Evolutionary conservation across 192 early-diverging fungal species (phyloP).

Genomic region (Backusella westeae): DNA sequence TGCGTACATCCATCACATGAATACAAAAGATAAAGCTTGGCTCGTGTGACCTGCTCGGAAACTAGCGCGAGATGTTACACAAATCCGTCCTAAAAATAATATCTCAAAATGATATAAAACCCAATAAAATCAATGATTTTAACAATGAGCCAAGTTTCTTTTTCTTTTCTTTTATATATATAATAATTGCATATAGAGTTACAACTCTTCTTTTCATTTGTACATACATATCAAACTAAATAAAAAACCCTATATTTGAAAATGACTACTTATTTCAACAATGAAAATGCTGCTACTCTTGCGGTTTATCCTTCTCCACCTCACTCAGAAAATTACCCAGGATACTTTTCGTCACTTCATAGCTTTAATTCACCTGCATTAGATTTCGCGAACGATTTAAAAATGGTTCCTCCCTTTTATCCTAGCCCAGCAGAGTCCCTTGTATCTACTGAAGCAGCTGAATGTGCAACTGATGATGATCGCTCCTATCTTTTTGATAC

Average conservation of each 20-base stretch:
- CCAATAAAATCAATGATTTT: not conserved
- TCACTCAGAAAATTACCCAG: not conserved
- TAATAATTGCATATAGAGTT: not conserved
- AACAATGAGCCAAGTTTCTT: not conserved
- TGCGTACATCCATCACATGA: slow-evolving; percentile 14
- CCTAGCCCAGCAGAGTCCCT: slow-evolving; percentile 15
- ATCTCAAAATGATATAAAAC: not conserved
- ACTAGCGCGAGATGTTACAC: slow-evolving; percentile 3
- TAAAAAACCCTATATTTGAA: not conserved
- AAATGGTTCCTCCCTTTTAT: slow-evolving; percentile 8
- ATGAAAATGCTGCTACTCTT: not conserved
- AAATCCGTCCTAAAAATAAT: not conserved
- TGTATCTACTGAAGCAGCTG: not conserved
- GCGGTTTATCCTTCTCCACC: not conserved
- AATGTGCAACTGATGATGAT: not conserved
- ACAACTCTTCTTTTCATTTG: slow-evolving; percentile 1
- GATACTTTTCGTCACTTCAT: slow-evolving; percentile 17
- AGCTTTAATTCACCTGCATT: not conserved
- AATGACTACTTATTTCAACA: slow-evolving; percentile 5
- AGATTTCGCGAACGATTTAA: not conserved
- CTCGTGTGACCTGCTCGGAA: not conserved
- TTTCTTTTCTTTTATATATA: not conserved
- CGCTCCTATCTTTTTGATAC: not conserved
- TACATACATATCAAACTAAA: not conserved
- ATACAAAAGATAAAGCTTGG: not conserved